A percentile compares a stretch with the other conserved stretches of the same genome.
Evolutionary conservation across 176 grass and related monocot species (phyloP).

Genomic region (Guadua angustifolia): DNA sequence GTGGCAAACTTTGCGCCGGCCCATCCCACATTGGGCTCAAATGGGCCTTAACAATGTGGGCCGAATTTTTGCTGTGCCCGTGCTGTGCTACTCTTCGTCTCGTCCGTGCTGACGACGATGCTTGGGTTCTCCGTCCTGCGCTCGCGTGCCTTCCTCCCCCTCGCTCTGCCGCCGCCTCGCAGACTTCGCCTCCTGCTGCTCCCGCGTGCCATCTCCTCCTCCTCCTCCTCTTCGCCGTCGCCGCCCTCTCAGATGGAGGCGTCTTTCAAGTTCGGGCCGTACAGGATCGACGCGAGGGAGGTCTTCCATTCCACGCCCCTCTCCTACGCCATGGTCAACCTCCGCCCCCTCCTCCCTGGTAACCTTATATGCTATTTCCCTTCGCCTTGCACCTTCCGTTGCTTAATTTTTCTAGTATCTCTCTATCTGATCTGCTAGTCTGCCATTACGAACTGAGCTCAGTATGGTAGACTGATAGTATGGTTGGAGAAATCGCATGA

Average conservation of each 20-base stretch:
- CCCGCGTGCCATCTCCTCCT: not conserved
- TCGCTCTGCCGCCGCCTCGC: conserved; percentile 25
- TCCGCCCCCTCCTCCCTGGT: conserved; percentile 52
- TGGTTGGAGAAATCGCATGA: too few relatives aligned
- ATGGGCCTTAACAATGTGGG: too few relatives aligned
- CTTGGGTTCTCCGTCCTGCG: conserved; percentile 7
- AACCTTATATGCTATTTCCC: not conserved
- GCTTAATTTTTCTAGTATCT: not conserved
- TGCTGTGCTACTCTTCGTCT: too few relatives aligned
- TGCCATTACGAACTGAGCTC: not conserved
- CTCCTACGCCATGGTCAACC: conserved; percentile 54
- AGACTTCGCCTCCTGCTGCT: not conserved
- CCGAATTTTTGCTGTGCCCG: too few relatives aligned
- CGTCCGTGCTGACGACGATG: not conserved
- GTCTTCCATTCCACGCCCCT: too few relatives aligned
- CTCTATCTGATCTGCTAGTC: not conserved
- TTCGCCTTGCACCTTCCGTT: not conserved
- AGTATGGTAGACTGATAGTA: too few relatives aligned
- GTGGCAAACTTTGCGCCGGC: too few relatives aligned
- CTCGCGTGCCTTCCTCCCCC: conserved; percentile 26
- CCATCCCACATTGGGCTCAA: too few relatives aligned
- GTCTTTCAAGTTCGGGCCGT: conserved; percentile 46
- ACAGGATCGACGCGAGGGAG: conserved; percentile 64
- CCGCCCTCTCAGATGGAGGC: too few relatives aligned
- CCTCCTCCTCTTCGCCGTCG: not conserved